Evolutionary conservation across 75 land plant genomes (phyloP).

Genomic region (Sequoia sempervirens): DNA sequence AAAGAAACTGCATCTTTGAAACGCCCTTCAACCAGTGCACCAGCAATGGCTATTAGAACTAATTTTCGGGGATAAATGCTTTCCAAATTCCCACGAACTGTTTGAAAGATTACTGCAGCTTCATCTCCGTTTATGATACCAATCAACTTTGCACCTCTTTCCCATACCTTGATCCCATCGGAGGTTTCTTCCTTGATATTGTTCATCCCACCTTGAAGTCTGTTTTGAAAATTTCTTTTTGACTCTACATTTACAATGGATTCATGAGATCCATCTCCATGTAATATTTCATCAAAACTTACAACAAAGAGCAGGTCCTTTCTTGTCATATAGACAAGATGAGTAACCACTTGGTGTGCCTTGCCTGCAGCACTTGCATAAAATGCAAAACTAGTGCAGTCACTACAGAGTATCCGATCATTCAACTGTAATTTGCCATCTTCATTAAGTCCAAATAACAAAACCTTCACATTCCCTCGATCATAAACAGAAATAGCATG

Average conservation of each 20-base stretch:
- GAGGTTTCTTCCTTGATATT: constrained; percentile 30
- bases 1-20: constrained; percentile 81
- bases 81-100: constrained; percentile 85
- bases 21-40: constrained; percentile 61
- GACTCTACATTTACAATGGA: background rate
- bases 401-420: constrained; percentile 46
- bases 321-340: constrained; percentile 74
- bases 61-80: constrained; percentile 92
- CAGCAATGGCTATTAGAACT: constrained; percentile 69
- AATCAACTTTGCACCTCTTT: constrained; percentile 79
- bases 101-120: constrained; percentile 83
- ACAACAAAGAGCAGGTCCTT: constrained; percentile 76
- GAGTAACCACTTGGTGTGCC: constrained; percentile 28
- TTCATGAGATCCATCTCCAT: constrained; percentile 24
- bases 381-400: constrained; percentile 71
- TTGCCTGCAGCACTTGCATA: constrained; percentile 41
- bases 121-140: constrained; percentile 84
- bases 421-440: constrained; percentile 57
- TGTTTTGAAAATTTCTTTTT: constrained; percentile 16
- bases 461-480: constrained; percentile 19
- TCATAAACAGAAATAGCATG: constrained; percentile 28
- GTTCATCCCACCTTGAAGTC: constrained; percentile 14
- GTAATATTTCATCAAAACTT: constrained; percentile 35
- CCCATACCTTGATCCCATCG: constrained; percentile 69
- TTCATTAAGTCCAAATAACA: constrained; percentile 72